These are phyloP conservation scores for Neocallimastix lanati DNA, from an alignment of 192 early-diverging fungal genomes.

Conservation along the genomic window DNA sequence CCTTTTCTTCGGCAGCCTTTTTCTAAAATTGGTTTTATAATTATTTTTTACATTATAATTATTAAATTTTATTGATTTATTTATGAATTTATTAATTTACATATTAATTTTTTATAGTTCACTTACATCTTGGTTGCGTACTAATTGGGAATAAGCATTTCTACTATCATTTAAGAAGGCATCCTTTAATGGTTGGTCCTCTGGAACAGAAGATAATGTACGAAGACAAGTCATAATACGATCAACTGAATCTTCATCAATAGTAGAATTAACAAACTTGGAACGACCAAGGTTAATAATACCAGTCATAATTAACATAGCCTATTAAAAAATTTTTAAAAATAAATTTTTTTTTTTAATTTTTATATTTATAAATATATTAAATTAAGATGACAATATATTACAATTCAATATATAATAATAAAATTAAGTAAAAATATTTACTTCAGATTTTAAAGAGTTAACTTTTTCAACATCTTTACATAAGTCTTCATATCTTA, in stretches of 20 bases:
- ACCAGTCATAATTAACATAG: constrained; percentile 93
- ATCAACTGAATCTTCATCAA: constrained; percentile 93
- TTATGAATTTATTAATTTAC: constrained; percentile 37
- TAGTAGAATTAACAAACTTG: constrained; percentile 58
- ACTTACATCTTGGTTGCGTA: constrained; percentile 44
- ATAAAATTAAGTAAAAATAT: not conserved
- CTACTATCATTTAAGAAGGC: constrained; percentile 41
- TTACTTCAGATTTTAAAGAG: constrained; percentile 67
- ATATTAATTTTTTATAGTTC: constrained; percentile 35
- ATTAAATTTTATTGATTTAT: too few species aligned
- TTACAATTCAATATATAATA: too few species aligned
- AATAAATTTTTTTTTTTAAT: too few species aligned
- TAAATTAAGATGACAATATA: too few species aligned
- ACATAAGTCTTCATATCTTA: constrained; percentile 36
- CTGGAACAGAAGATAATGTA: constrained; percentile 5
- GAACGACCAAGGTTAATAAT: constrained; percentile 86
- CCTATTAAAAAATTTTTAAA: too few species aligned
- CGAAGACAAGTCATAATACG: constrained; percentile 70
- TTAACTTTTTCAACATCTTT: constrained; percentile 41
- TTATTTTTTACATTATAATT: too few species aligned
- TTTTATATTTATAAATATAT: too few species aligned
- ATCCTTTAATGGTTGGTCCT: constrained; percentile 2
- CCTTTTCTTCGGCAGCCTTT: constrained; percentile 32
- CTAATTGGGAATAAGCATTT: constrained; percentile 42
- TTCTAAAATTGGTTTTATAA: constrained; percentile 18